Evolutionary conservation across 768 basidiomycete genomes (phyloP), one percentile per base, ranked within the genome.

Genomic region (Lactifluus hygrophoroides): DNA sequence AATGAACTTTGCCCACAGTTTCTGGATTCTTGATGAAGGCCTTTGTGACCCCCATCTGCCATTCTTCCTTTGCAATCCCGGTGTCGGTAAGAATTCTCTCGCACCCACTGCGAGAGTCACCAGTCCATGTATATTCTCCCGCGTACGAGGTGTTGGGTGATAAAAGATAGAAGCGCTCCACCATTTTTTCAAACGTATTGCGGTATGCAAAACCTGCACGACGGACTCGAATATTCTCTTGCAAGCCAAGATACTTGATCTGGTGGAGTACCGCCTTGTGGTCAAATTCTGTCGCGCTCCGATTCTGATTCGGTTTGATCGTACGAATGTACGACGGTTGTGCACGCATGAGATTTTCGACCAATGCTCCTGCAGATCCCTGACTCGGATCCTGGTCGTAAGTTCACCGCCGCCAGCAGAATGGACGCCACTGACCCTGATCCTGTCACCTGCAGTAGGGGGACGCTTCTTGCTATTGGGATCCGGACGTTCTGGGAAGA

Each of bases 1-100:
- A 19, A 9, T 28, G 10, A 45, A 7, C 19, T 37, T 42, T 13
- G 69, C 83, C 63, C 70, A 94, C 91, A 19, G 95, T 98, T 71
- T 98, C 96, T 0, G 96, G 96, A 68, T 94, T 97, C 78, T 98
- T 98, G 73, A 99, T 98, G 72, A 99, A 99, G 0, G 95, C 95
- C 68, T 99, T 98, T 2, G 94, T 96, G 3, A 87, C 83, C 53
- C 96, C 96, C 94, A 98, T 96, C 72, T 99, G 96, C 96, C 96
- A 99, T 70, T 99, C 95, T 51, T 98, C 95, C 66, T 83, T 87
- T 6, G 90, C 82, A 66, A 99, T 98, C 27, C 96, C 95, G 13
- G 94, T 95, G 67, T 98, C 96, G 62, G 82, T 89, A 51, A 99
- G 75, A 60, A 99, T 98, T 65, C 84, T 83, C 70, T 92, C 84